Evolutionary conservation across 2,329 filamentous ascomycete genomes (phyloP).

Genomic region (Magnaporthales sp.): DNA sequence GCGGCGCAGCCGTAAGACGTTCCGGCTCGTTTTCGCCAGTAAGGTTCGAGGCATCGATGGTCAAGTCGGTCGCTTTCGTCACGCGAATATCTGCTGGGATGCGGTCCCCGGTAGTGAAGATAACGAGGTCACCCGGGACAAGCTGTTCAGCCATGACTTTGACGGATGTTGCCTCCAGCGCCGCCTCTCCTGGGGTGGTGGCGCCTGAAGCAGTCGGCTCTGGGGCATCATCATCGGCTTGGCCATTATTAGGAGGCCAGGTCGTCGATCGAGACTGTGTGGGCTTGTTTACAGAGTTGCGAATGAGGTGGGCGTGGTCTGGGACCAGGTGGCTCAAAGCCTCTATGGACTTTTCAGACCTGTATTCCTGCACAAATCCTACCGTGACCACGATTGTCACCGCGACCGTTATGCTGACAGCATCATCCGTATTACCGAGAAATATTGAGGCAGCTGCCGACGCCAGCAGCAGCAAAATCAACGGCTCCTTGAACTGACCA

Average conservation of each 20-base stretch:
- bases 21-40: constrained; percentile 96
- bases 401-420: constrained; percentile 87
- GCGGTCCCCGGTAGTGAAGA: constrained; percentile 92
- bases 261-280: constrained; percentile 25
- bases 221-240: constrained; percentile 8
- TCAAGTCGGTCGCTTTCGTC: constrained; percentile 78
- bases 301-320: constrained; percentile 91
- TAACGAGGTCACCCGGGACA: constrained; percentile 84
- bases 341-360: constrained; percentile 95
- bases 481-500: constrained; percentile 92
- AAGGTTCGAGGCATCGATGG: constrained; percentile 93
- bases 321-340: constrained; percentile 89
- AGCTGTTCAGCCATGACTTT: constrained; percentile 83
- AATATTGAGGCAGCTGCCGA: constrained; percentile 84
- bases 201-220: constrained; percentile 21
- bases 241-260: constrained; percentile 36
- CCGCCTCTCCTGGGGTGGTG: constrained; percentile 52
- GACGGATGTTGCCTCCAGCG: constrained; percentile 63
- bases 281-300: constrained; percentile 36
- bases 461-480: constrained; percentile 84
- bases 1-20: constrained; percentile 60
- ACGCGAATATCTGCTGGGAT: constrained; percentile 95
- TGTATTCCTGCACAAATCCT: constrained; percentile 94
- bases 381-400: constrained; percentile 96
- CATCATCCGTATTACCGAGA: constrained; percentile 90